Base-by-base conservation (phyloP, 1,284 basidiomycete species). In the Dichomitus squalens region DNA sequence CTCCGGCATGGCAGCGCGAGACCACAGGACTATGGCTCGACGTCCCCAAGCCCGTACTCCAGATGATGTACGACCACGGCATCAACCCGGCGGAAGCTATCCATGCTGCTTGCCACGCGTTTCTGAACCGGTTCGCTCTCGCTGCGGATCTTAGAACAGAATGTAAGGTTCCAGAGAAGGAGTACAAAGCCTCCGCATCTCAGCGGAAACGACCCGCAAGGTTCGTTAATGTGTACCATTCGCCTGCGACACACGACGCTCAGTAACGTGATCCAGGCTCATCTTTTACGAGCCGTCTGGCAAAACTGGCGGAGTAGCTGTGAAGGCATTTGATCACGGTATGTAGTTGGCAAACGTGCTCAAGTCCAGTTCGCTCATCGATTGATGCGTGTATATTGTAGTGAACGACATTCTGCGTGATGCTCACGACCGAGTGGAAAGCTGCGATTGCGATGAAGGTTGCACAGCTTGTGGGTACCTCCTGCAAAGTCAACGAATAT, bases 21-120 rank as follows among this genome's bases (percentile, higher is more conserved):
- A 87, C 90, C 0, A 86, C 82, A 1, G 94, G 94, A 2, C 79
- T 93, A 62, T 96, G 95, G 95, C 77, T 96, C 25, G 92, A 96
- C 67, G 78, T 96, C 1, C 91, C 93, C 0, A 76, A 76, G 48
- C 36, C 70, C 11, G 76, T 78, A 46, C 72, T 88, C 51, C 74
- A 73, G 34, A 75, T 85, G 49, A 81, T 96, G 68, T 76, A 75
- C 4, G 67, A 71, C 20, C 85, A 87, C 61, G 76, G 76, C 6
- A 82, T 93, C 55, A 85, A 83, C 56, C 80, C 83, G 0, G 85
- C 90, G 0, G 92, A 87, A 57, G 91, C 89, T 0, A 93, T 96
- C 50, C 94, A 96, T 67, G 85, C 91, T 1, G 92, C 93, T 1
- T 82, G 89, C 61, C 95, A 96, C 68, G 93, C 92, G 0, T 80